Evolutionary conservation across 208 protist genomes (phyloP), one percentile per base, ranked within the genome.

Genomic region (Crithidia brevicula): DNA sequence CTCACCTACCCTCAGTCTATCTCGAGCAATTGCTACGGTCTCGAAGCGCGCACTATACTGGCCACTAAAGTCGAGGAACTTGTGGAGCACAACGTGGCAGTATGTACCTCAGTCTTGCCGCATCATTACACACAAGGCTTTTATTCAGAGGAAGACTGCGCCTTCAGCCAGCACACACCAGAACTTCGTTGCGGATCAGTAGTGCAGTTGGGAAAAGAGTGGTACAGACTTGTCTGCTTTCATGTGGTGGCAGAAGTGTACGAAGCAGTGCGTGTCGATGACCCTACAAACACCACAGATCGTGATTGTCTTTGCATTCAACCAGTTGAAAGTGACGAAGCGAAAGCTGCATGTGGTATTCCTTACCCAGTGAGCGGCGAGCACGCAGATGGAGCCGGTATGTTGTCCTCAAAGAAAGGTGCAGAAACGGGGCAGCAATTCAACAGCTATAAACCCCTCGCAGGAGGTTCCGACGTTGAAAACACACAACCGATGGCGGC

Each of bases 221-320:
- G 67, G 51, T 93, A 83, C 31, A 74, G 52, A 18, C 50, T 95
- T 11, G 46, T 68, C 9, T 71, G 63, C 72, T 90, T 92, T 50
- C 71, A 84, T 60, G 75, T 79, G 18, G 83, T 82, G n/a, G 77
- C 89, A 13, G 86, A 92, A 59, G 87, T 89, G 27, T 95, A 90
- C 60, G 86, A 89, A 65, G 84, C 81, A 11, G 59, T 72, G 18
- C 80, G 84, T 28, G 70, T 79, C 34, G 31, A 66, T 23, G 33
- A 46, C 8, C 62, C 73, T n/a, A n/a, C n/a, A n/a, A n/a, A n/a
- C n/a, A n/a, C n/a, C n/a, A n/a, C n/a, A n/a, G n/a, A n/a, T n/a
- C n/a, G n/a, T n/a, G n/a, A n/a, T n/a, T n/a, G n/a, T n/a, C n/a
- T n/a, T n/a, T n/a, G n/a, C n/a, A n/a, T n/a, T n/a, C n/a, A n/a